Evolutionary conservation across 306 rosid genomes (phyloP), one percentile per base, ranked within the genome.

Genomic region (Sechiopsis laciniata): DNA sequence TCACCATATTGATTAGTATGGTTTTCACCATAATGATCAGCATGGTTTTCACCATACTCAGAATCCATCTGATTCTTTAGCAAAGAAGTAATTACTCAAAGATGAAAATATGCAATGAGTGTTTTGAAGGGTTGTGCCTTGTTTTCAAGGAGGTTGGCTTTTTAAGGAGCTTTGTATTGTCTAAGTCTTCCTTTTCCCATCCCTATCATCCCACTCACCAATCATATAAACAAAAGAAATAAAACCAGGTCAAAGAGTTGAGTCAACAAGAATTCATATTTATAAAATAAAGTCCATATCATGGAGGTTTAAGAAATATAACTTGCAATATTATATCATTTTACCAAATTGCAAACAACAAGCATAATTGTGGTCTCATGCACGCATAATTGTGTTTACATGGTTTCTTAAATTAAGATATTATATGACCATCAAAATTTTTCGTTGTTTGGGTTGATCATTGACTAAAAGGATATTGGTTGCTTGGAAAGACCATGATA

Each of bases 61-160:
- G 55, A 11, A 14, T 53, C 78, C 75, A 74, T 78, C 60, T 78
- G 54, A 64, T 61, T 61, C 59, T n/a, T 29, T 22, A 58, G 64
- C 16, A 58, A 24, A 57, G 32, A 35, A 54, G 55, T 13, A 57
- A 11, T 61, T 12, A 50, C 20, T 53, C 59, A 22, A 22, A 72
- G 45, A 37, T 24, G 40, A 69, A 46, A 48, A 37, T 57, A 62
- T 37, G 76, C 76, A 70, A 75, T 57, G 14, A 51, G 55, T 37
- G n/a, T 53, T 14, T 4, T 51, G 55, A 13, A 50, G 16, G 54
- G 54, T n/a, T 15, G 21, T 37, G 40, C 52, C 71, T 69, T 20
- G 52, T 52, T 63, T 63, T 21, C 46, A 24, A 14, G 16, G 11
- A 29, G 45, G 37, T 29, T 29, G 67, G 67, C 10, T 24, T n/a